Evolutionary conservation across 352 stramenopile genomes (phyloP), one percentile per base, ranked within the genome.

Genomic region (Pythium folliculosum): DNA sequence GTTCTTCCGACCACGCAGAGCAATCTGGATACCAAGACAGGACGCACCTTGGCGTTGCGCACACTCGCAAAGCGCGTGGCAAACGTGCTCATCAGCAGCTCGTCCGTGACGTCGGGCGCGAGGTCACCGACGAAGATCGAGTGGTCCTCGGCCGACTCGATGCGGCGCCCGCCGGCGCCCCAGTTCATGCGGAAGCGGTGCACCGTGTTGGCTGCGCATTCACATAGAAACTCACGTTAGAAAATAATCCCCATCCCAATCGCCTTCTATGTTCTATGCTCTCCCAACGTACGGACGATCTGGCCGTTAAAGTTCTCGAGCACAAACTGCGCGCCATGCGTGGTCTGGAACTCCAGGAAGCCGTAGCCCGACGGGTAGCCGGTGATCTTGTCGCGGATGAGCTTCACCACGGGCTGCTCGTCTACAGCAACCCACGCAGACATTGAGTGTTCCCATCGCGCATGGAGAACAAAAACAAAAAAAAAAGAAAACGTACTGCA

Each of bases 61-160:
- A 96, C 88, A 53, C 78, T 95, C 16, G 78, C 64, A 68, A 96
- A 98, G 19, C 88, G 81, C 47, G 77, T 71, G 37, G 68, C 84
- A 60, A 98, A 98, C 23, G 84, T 94, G 45, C 68, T 84, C 47
- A 95, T 63, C n/a, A 98, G 82, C 76, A 93, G 58, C 16, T 94
- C 84, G 56, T 97, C 90, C 4, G 77, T 92, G n/a, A 97, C 90
- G 44, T 97, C 91, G 0, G 88, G 83, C n/a, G 88, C 84, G 44
- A 98, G 71, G 69, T 98, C 92, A 10, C 92, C 92, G 19, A 98
- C 92, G 61, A 97, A 98, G 48, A 98, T 89, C 50, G 91, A 97
- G 65, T 94, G 90, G 60, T 98, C 82, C 54, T 94, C 82, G 6
- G 73, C 71, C 37, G 84, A 83, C 67, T 97, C 89, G 60, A 96